Percentiles rank a stretch among this genome's conserved stretches.
phyloP scores from a whole-genome alignment of 192 early-diverging fungal genomes.

The Gonapodya prolifera region DNA sequence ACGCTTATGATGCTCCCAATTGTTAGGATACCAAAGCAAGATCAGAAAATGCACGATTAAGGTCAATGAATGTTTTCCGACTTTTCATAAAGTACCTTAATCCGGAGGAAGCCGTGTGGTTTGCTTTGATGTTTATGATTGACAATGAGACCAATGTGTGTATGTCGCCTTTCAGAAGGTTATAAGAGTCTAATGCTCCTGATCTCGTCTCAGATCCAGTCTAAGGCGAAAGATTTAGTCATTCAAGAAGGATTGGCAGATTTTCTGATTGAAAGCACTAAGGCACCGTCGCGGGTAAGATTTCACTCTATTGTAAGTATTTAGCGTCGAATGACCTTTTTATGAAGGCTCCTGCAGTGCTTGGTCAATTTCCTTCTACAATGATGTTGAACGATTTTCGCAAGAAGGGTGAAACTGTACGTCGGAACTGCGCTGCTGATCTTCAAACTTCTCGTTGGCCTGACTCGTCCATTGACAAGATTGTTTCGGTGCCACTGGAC shows the following conservation, averaged over 20 bases:
- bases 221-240: conserved; percentile 22
- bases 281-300: background rate
- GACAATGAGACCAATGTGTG: conserved; percentile 31
- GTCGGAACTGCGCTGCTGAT: no score
- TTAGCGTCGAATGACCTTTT: no score
- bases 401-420: background rate
- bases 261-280: conserved; percentile 15
- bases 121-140: conserved; percentile 28
- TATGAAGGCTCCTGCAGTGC: background rate
- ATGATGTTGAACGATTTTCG: background rate
- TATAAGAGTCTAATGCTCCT: no score
- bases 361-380: background rate
- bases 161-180: no score
- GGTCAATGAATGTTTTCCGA: conserved; percentile 23
- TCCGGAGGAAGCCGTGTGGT: conserved; percentile 32
- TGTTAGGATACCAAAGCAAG: conserved; percentile 28
- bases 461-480: no score
- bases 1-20: background rate
- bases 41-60: conserved; percentile 19
- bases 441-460: no score
- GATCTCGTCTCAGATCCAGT: conserved; percentile 24
- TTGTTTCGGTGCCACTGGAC: background rate
- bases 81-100: conserved; percentile 29
- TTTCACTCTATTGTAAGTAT: no score
- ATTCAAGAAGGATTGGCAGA: conserved; percentile 29